Conservation (phyloP, 2,329 filamentous ascomycete species). For the Escovopsis weberi region DNA sequence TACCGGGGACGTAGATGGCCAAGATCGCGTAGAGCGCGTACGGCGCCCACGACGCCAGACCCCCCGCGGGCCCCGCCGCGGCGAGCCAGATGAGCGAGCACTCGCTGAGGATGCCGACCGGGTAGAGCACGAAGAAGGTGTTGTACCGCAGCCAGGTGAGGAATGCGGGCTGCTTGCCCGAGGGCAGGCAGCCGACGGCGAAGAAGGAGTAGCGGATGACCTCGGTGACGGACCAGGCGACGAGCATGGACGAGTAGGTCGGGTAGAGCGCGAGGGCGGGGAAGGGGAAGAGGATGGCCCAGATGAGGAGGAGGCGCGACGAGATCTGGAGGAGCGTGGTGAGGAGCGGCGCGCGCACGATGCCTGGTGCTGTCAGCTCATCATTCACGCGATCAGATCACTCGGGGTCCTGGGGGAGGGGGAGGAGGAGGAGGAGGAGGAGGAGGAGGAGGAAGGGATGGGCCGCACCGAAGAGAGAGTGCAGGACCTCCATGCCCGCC, state of each 20-base stretch:
- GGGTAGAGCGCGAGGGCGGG: constrained; percentile 46
- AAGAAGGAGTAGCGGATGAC: constrained; percentile 91
- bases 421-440: too few relatives aligned
- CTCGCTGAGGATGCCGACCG: constrained; percentile 80
- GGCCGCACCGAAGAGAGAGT: constrained; percentile 56
- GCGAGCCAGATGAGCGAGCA: constrained; percentile 64
- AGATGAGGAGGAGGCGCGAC: constrained; percentile 76
- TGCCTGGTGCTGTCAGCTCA: constrained; percentile 31
- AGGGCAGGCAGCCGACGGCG: constrained; percentile 33
- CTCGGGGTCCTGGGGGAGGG: too few relatives aligned
- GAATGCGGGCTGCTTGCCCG: constrained; percentile 43
- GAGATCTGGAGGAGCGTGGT: constrained; percentile 88
- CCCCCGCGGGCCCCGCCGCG: constrained; percentile 37
- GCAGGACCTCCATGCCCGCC: constrained; percentile 69
- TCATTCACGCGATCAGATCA: background rate
- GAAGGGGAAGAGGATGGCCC: constrained; percentile 66
- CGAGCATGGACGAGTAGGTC: constrained; percentile 63
- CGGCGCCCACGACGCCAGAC: constrained; percentile 33
- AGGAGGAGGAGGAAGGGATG: background rate
- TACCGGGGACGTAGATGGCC: constrained; percentile 67
- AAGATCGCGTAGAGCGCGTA: constrained; percentile 51
- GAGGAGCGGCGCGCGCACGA: constrained; percentile 72
- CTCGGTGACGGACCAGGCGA: constrained; percentile 83
- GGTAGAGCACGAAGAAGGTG: constrained; percentile 86
- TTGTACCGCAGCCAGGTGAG: constrained; percentile 82